Percentiles rank a stretch among this genome's conserved stretches.
These are phyloP conservation scores for Neonectria hederae DNA, from an alignment of 2,329 filamentous ascomycete species.

Conservation along the genomic window DNA sequence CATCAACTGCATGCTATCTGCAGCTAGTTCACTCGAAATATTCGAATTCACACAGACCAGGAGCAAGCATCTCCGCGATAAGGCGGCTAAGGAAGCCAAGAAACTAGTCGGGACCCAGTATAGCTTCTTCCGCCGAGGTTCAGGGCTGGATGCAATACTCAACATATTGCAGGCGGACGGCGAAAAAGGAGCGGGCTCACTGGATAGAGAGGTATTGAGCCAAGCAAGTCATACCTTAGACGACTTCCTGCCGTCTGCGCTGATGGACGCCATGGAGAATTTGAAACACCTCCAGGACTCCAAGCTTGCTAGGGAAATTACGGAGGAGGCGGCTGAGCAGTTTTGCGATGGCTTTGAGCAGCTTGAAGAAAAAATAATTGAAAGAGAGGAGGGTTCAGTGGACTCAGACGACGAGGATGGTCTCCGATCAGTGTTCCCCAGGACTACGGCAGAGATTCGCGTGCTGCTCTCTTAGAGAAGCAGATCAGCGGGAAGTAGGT, in stretches of 20 bases:
- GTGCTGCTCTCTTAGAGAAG: slow-evolving; percentile 62
- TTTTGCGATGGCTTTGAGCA: slow-evolving; percentile 88
- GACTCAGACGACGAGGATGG: slow-evolving; percentile 39
- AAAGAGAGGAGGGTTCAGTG: slow-evolving; percentile 52
- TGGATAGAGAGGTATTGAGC: slow-evolving; percentile 65
- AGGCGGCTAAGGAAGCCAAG: slow-evolving; percentile 64
- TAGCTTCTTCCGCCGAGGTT: slow-evolving; percentile 76
- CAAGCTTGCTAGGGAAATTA: slow-evolving; percentile 76
- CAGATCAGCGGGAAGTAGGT: neutral
- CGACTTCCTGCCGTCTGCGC: slow-evolving; percentile 88
- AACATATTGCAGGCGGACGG: slow-evolving; percentile 58
- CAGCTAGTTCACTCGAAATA: slow-evolving; percentile 62
- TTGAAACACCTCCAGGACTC: slow-evolving; percentile 78
- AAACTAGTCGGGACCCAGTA: slow-evolving; percentile 75
- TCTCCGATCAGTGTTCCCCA: slow-evolving; percentile 59
- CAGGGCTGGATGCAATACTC: slow-evolving; percentile 75
- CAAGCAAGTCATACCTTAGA: slow-evolving; percentile 81
- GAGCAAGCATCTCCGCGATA: slow-evolving; percentile 63
- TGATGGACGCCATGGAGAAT: slow-evolving; percentile 90
- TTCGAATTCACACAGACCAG: slow-evolving; percentile 72
- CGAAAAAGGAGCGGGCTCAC: slow-evolving; percentile 48
- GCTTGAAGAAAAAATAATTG: slow-evolving; percentile 60
- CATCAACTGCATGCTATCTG: slow-evolving; percentile 74
- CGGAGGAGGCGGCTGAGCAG: slow-evolving; percentile 80
- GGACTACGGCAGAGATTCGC: slow-evolving; percentile 68